Evolutionary conservation across 164 flowering plant species (phyloP), one percentile per base, ranked within the genome.

Genomic region (Pachysandra terminalis): DNA sequence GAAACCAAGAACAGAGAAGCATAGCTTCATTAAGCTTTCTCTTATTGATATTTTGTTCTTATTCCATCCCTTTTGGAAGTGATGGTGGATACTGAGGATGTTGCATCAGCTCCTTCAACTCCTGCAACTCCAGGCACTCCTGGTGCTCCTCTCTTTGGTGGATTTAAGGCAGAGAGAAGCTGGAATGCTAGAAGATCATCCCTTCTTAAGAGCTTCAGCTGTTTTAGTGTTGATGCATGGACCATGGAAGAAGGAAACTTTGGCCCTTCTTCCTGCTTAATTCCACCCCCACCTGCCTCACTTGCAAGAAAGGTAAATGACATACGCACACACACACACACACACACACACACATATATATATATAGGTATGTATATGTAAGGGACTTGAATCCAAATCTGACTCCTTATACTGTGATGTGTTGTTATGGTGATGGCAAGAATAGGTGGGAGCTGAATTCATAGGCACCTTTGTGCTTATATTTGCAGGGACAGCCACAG

Each of bases 361-460:
- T 23, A 2, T 19, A 56, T 9, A 56, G 58, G 6, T 1, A 56
- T 32, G 19, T 60, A 35, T 37, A 3, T 10, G 16, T n/a, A 2
- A n/a, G 7, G 1, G 12, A n/a, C 10, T 61, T 16, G 19, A 40
- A 23, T 35, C 40, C 19, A 24, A 55, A 45, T 49, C 58, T 48
- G 32, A 53, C 16, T 63, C 65, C 9, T 52, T 19, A 14, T 22
- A 54, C 27, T 52, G 37, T 4, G 25, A 15, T 51, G 24, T 24
- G 16, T 23, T 26, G 2, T 55, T 37, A 0, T 41, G 40, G 8
- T 61, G 61, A 9, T 59, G 26, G n/a, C 16, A 53, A 64, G 53
- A 55, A 19, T 79, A 93, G 98, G 83, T 93, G 71, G 89, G 90
- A 71, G 98, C 98, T 14, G 98, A 90, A 77, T 89, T 93, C 71